Base-by-base conservation (phyloP, 2,329 filamentous ascomycete species). In the Rutstroemia sp. region DNA sequence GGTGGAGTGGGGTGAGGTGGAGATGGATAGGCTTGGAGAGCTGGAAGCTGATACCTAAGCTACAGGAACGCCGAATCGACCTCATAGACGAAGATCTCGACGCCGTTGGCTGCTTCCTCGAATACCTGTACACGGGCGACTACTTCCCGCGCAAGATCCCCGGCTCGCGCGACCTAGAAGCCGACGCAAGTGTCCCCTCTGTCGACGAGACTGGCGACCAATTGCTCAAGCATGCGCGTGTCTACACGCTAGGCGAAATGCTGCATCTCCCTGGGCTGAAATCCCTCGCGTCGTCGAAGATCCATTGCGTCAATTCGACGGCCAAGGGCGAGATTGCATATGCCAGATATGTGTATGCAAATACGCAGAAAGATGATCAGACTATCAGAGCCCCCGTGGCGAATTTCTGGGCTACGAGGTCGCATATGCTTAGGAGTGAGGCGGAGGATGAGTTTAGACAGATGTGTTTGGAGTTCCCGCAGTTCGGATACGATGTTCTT, bases 401-500 rank as follows among this genome's bases (percentile, higher is more conserved):
- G n/a, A 87, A 86, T 54, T 95, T 95, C 76, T 96, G 91, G 91
- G 90, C 90, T 5, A 86, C 82, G 48, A 79, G 88, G 59, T 86
- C 82, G 58, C 90, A 94, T 73, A 85, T 89, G 12, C 76, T 96
- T 61, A 86, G 92, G 17, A 80, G 92, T 72, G 89, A 95, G 72
- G 89, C 91, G 39, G 89, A 95, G 72, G 80, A 82, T 6, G 89
- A 95, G 73, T 96, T 96, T 80, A 84, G 86, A 70, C 72, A 79
- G 47, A 82, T 96, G 72, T 96, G 92, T 74, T 75, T 96, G 70
- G 88, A 96, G 73, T 91, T 86, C 69, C 92, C 92, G 17, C 87
- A 95, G 69, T 96, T 96, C 69, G 88, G 88, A 68, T 96, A 92
- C 75, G 92, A 96, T 71, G 88, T 97, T 56, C 81, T 96, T 58